Base-by-base conservation (phyloP, 305 asterid species). In the Fraxinus paxiana region DNA sequence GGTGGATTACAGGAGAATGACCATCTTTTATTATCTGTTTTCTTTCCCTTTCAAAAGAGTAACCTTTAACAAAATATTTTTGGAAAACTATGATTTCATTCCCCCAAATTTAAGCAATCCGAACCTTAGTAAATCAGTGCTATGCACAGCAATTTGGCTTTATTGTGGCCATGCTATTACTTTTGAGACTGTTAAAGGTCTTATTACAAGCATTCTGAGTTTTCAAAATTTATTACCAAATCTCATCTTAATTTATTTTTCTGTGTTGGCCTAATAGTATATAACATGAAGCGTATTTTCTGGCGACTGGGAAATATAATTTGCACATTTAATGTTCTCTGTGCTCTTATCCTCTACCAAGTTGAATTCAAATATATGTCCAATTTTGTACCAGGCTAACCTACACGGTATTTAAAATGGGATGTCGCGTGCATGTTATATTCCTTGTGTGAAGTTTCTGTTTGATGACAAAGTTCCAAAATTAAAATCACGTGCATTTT, bases 381-480 rank as follows among this genome's bases (percentile, higher is more conserved):
- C 41, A 69, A 46, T 26, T 75, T 75, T 46, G 30, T 43, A 3
- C 69, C 12, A 30, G 31, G 33, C 56, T n/a, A 9, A 20, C 46
- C 48, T 63, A 17, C 69, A 28, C 75, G 46, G 34, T 75, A 46
- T 70, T 54, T 43, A 59, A 59, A 31, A 0, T 9, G 63, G 75
- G 81, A 35, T 77, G 61, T 41, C 13, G 2, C 8, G 1, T 48
- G 72, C 78, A 79, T 75, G 61, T 43, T 56, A 26, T 28, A 24
- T 76, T 38, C 18, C 59, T 70, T 35, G 43, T 33, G 61, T 76
- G 18, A 77, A 69, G 73, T 77, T 56, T 30, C 24, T 59, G 48
- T 59, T 73, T 73, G 22, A 30, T 72, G 46, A 56, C 51, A 56
- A 77, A 56, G 30, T 82, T 20, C 56, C 9, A 76, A 79, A 79